Evolutionary conservation across 371 early-diverging fungal species (phyloP), one percentile per base, ranked within the genome.

Genomic region (Syncephalis plumigaleata): DNA sequence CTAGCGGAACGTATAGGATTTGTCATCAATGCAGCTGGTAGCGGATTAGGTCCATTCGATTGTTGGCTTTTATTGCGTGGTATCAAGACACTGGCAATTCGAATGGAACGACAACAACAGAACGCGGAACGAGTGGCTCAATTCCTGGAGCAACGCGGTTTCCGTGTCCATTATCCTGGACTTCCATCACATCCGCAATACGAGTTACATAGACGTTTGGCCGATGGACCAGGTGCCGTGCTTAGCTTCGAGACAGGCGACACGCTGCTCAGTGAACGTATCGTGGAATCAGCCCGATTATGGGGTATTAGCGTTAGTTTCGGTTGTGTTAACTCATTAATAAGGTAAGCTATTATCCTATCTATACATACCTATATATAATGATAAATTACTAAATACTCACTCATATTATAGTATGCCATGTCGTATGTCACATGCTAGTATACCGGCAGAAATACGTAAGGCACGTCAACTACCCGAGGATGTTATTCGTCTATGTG

Each of bases 371-470:
- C n/a, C n/a, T n/a, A n/a, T n/a, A 26, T 26, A 22, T n/a, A 24
- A 9, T 53, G 13, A 3, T 13, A 22, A 16, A 18, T 21, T 18
- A 22, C 9, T 36, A 37, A 9, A 47, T 48, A 1, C 2, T 45
- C 9, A 46, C 39, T 42, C 20, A 37, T n/a, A 36, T 37, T 46
- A 24, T 58, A 81, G 90, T 59, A 91, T 95, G 91, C 95, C 95
- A 15, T 91, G 91, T 60, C 71, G 82, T 55, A 97, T 97, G 98
- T 89, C 91, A 0, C 98, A 97, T 54, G 90, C 95, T 24, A 86
- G 88, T 48, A 92, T 97, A 26, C 91, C 95, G 11, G 87, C 84
- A 9, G 75, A 83, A 47, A 73, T 91, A 9, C 75, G 98, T 43
- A 75, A 79, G 55, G 87, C 75, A 54, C 74, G 91, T 18, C 75